phyloP scores from a whole-genome alignment of 306 rosid genomes.

The Macrotyloma uniflorum region DNA sequence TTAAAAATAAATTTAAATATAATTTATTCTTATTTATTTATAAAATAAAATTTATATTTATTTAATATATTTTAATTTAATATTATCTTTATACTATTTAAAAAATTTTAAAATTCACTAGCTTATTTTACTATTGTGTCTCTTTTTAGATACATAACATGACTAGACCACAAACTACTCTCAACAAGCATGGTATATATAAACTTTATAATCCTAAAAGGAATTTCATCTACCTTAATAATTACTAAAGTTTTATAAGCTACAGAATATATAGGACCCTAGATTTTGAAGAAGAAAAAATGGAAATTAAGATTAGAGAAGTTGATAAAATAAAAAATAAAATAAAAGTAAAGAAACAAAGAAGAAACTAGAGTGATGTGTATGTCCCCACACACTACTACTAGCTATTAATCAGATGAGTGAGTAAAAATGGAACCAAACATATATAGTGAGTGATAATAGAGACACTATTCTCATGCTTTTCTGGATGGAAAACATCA shows the following conservation, averaged over 20 bases:
- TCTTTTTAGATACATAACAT: no score
- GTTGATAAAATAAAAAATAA: not conserved
- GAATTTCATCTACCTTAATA: not conserved
- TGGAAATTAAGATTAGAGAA: not conserved
- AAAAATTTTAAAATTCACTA: no score
- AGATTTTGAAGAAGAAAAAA: not conserved
- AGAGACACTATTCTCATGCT: not conserved
- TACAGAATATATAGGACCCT: not conserved
- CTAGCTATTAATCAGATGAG: not conserved
- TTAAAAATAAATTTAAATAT: no score
- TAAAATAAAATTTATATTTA: no score
- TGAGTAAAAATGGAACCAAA: not conserved
- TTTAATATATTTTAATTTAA: no score
- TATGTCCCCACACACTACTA: not conserved
- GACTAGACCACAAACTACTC: not conserved
- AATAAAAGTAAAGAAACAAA: not conserved
- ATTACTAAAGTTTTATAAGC: not conserved
- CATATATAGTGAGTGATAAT: not conserved
- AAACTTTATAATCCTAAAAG: not conserved
- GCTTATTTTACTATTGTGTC: no score
- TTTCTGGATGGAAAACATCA: not conserved
- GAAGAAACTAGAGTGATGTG: not conserved
- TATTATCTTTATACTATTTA: no score
- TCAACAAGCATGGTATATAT: not conserved
- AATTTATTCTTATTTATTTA: no score